A percentile compares a stretch with the other conserved stretches of the same genome.
Conservation (phyloP, 2,329 filamentous ascomycete genomes). For the Colletotrichum camelliae region DNA sequence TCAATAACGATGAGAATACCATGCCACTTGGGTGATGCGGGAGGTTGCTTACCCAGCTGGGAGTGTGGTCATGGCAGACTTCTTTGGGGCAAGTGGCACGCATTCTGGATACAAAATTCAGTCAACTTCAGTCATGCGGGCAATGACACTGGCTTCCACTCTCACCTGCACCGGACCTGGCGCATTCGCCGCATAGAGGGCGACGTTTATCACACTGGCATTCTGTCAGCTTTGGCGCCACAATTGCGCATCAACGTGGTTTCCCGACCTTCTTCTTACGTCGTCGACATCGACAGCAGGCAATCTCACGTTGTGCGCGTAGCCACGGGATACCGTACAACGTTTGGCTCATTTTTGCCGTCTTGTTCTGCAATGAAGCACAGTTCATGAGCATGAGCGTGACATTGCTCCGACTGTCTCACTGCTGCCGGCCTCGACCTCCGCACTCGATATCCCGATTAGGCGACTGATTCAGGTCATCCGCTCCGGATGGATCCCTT, state of each 20-base stretch:
- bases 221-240: background rate
- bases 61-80: background rate
- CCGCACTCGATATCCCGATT: background rate
- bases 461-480: background rate
- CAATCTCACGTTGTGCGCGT: background rate
- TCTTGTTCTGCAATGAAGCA: background rate
- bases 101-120: background rate
- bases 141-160: background rate
- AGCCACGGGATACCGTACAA: background rate
- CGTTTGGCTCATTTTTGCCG: background rate
- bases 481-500: background rate
- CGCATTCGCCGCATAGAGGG: background rate
- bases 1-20: background rate
- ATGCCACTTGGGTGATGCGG: background rate
- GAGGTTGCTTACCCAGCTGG: background rate
- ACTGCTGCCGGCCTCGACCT: background rate
- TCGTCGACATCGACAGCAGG: background rate
- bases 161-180: background rate
- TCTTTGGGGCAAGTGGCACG: background rate
- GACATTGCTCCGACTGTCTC: background rate
- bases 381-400: background rate
- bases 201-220: background rate
- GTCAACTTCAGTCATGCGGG: background rate
- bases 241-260: background rate
- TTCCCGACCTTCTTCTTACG: background rate